Evolutionary conservation across 805 yeast species (phyloP).

Genomic region (Metschnikowia anglica): DNA sequence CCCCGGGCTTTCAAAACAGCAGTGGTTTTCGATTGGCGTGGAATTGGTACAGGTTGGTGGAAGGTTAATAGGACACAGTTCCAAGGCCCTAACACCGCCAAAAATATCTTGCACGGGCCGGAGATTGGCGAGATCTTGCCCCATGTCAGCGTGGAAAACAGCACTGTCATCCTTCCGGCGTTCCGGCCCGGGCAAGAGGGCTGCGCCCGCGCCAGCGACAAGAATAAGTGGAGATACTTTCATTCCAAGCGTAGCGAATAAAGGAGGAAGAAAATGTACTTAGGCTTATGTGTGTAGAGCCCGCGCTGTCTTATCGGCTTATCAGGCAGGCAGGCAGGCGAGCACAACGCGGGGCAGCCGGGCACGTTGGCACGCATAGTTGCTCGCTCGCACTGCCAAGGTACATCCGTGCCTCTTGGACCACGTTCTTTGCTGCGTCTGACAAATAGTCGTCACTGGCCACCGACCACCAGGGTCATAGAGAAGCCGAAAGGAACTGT

Average conservation of each 20-base stretch:
- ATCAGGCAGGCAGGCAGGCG: too few species aligned
- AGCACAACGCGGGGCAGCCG: too few species aligned
- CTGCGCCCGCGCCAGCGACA: constrained; percentile 4
- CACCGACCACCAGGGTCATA: too few species aligned
- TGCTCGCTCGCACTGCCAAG: too few species aligned
- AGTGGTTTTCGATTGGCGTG: constrained; percentile 47
- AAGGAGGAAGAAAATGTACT: not conserved
- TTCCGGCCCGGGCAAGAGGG: not conserved
- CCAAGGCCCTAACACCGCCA: not conserved
- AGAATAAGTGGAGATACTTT: constrained; percentile 1
- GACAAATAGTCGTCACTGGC: too few species aligned
- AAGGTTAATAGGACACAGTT: constrained; percentile 16
- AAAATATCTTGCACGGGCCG: constrained; percentile 2
- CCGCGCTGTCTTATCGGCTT: too few species aligned
- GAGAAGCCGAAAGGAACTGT: too few species aligned
- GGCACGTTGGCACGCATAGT: too few species aligned
- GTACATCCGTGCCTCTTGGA: too few species aligned
- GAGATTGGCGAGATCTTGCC: constrained; percentile 1
- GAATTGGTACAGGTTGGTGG: constrained; percentile 65
- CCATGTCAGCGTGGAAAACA: not conserved
- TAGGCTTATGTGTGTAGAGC: too few species aligned
- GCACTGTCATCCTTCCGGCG: not conserved
- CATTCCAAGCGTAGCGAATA: not conserved
- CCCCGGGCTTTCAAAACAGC: constrained; percentile 43
- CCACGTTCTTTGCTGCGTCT: too few species aligned